These are phyloP conservation scores for Aegle marmelos DNA, from an alignment of 345 rosid species.

Conservation along the genomic window DNA sequence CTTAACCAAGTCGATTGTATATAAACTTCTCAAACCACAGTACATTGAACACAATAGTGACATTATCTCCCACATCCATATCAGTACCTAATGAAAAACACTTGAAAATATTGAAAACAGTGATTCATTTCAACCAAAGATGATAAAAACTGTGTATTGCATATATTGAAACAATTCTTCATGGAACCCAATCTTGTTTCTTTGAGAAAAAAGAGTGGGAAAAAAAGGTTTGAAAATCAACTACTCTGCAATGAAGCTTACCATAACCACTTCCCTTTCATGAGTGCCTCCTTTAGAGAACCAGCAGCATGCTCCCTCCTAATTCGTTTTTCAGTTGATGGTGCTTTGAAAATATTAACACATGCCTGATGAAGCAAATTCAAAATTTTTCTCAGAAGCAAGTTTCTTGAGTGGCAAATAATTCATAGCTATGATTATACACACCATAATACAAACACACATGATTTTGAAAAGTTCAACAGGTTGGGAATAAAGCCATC, in stretches of 20 bases:
- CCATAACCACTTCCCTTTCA: conserved; percentile 85
- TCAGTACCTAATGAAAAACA: neutral
- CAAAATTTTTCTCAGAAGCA: neutral
- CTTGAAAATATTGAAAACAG: neutral
- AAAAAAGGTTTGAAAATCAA: too few relatives aligned
- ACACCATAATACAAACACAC: neutral
- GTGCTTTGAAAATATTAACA: conserved; percentile 39
- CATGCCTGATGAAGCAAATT: conserved; percentile 46
- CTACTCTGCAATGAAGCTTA: too few relatives aligned
- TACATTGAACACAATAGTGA: neutral
- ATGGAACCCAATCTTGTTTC: neutral
- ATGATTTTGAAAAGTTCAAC: neutral
- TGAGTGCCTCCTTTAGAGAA: conserved; percentile 69
- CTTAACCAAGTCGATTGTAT: neutral
- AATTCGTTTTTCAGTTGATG: conserved; percentile 54
- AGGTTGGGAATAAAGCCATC: neutral
- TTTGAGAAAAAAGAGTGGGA: neutral
- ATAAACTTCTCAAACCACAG: neutral
- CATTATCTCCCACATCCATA: neutral
- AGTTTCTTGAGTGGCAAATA: neutral
- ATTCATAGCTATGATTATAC: neutral
- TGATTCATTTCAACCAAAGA: neutral
- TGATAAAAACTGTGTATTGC: neutral
- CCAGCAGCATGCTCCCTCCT: conserved; percentile 58
- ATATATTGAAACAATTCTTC: neutral